A percentile compares a stretch with the other conserved stretches of the same genome.
phyloP scores from a whole-genome alignment of 306 rosid species.

The Lotus japonicus region DNA sequence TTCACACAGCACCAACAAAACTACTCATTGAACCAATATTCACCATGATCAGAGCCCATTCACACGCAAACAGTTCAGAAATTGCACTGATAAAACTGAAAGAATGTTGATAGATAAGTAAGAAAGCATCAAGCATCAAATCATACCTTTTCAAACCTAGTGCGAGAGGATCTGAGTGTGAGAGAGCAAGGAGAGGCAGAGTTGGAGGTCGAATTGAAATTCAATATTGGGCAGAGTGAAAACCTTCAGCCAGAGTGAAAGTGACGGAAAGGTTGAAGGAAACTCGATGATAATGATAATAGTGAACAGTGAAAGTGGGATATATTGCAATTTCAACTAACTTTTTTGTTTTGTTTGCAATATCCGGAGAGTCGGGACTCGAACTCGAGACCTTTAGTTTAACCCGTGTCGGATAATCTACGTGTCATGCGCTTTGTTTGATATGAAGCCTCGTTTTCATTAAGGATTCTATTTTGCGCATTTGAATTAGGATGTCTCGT shows the following conservation, averaged over 20 bases:
- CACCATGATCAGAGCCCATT: constrained; percentile 2
- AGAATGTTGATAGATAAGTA: neutral
- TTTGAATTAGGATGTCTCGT: too few species aligned
- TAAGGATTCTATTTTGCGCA: too few species aligned
- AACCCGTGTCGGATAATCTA: too few species aligned
- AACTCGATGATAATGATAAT: neutral
- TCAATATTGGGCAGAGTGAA: neutral
- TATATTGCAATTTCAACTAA: too few species aligned
- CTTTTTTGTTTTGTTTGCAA: too few species aligned
- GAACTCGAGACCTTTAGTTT: too few species aligned
- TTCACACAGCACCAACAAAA: neutral
- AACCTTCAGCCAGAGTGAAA: constrained; percentile 26
- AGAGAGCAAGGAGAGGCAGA: neutral
- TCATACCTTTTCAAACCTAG: neutral
- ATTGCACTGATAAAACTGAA: constrained; percentile 6
- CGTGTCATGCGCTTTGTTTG: too few species aligned
- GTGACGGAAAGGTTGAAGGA: constrained; percentile 12
- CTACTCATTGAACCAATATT: neutral
- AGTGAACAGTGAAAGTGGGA: too few species aligned
- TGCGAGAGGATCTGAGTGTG: constrained; percentile 26
- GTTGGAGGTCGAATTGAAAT: too few species aligned
- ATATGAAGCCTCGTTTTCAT: too few species aligned
- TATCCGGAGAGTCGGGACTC: too few species aligned
- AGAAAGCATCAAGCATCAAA: constrained; percentile 4
- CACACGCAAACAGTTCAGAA: neutral